Conservation (phyloP, 2,329 filamentous ascomycete genomes). For the Tothia fuscella region DNA sequence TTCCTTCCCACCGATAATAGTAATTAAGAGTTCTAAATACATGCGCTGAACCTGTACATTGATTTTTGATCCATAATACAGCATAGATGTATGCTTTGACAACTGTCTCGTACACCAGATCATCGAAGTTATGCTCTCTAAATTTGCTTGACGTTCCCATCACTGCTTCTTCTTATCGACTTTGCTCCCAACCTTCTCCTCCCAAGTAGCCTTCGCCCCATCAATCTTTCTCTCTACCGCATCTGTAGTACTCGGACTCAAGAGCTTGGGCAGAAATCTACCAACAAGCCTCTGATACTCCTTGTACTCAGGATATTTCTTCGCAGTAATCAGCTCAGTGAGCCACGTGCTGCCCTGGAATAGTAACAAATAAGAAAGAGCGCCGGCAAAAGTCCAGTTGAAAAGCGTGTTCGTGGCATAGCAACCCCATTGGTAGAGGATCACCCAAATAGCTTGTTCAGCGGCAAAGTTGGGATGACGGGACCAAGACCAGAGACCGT, state of each 20-base stretch:
- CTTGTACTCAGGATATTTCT: conserved; percentile 81
- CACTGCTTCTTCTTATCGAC: too few species aligned
- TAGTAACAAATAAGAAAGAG: conserved; percentile 57
- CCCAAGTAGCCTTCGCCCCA: neutral
- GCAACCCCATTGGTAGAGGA: conserved; percentile 80
- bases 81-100: too few species aligned
- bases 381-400: conserved; percentile 69
- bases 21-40: too few species aligned
- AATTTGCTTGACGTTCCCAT: too few species aligned
- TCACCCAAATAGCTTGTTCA: conserved; percentile 83
- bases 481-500: conserved; percentile 75
- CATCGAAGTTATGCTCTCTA: too few species aligned
- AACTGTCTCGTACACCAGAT: too few species aligned
- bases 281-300: conserved; percentile 74
- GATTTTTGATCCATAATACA: too few species aligned
- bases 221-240: neutral
- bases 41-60: too few species aligned
- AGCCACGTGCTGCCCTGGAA: conserved; percentile 86
- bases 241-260: neutral
- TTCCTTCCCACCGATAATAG: too few species aligned
- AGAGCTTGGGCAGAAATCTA: conserved; percentile 61
- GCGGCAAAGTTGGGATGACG: conserved; percentile 92
- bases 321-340: conserved; percentile 67
- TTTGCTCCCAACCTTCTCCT: too few species aligned
- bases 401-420: conserved; percentile 56